These are phyloP conservation scores for Candida albicans DNA, from an alignment of 1,139 yeast genomes.

Conservation along the genomic window DNA sequence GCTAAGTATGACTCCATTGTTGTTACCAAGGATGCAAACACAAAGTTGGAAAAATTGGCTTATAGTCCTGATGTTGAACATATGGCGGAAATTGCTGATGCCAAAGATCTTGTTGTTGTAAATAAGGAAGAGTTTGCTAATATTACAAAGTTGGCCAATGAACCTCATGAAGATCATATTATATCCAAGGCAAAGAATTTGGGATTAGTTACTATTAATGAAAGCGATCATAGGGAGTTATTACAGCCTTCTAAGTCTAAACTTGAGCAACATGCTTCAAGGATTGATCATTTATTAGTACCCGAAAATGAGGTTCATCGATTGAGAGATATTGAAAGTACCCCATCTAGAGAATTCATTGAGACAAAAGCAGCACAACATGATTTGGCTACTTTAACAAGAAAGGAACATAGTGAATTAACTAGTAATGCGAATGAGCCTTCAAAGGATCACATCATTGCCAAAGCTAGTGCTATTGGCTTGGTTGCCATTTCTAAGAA, in stretches of 20 bases:
- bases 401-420: slow-evolving; percentile 26
- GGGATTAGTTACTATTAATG: slow-evolving; percentile 19
- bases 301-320: slow-evolving; percentile 15
- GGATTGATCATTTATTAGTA: slow-evolving; percentile 14
- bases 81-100: slow-evolving; percentile 17
- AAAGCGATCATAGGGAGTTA: slow-evolving; percentile 16
- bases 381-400: slow-evolving; percentile 26
- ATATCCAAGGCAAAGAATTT: slow-evolving; percentile 13
- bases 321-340: slow-evolving; percentile 13
- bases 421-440: slow-evolving; percentile 28
- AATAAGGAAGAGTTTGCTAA: slow-evolving; percentile 14
- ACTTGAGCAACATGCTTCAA: slow-evolving; percentile 20
- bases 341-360: slow-evolving; percentile 13
- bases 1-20: slow-evolving; percentile 19
- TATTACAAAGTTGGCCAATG: slow-evolving; percentile 17
- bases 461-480: slow-evolving; percentile 24
- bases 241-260: slow-evolving; percentile 26
- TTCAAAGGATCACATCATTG: slow-evolving; percentile 24
- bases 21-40: slow-evolving; percentile 18
- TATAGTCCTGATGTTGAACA: slow-evolving; percentile 13
- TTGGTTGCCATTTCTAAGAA: slow-evolving; percentile 25
- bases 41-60: slow-evolving; percentile 15
- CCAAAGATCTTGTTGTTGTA: slow-evolving; percentile 16
- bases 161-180: slow-evolving; percentile 19
- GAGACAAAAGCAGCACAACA: slow-evolving; percentile 19